These are phyloP conservation scores for Suillus variegatus DNA, from an alignment of 768 basidiomycete genomes.

Conservation along the genomic window DNA sequence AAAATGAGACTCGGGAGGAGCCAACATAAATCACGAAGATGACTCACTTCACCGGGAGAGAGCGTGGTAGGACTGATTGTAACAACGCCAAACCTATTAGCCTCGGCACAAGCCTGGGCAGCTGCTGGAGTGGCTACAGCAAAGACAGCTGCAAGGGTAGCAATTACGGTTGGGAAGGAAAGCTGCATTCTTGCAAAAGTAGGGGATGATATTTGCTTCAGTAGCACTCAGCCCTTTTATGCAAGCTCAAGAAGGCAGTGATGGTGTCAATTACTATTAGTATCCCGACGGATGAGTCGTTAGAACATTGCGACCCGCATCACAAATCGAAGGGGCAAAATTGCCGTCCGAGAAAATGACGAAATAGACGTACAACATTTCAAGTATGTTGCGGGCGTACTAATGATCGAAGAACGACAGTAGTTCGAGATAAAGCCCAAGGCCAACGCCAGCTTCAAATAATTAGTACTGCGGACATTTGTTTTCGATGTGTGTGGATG, in stretches of 20 bases:
- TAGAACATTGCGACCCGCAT: neutral
- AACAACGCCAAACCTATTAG: conserved; percentile 22
- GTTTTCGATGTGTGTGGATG: too few relatives aligned
- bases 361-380: neutral
- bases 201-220: neutral
- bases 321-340: neutral
- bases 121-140: conserved; percentile 20
- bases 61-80: conserved; percentile 21
- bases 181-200: conserved; percentile 19
- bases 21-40: neutral
- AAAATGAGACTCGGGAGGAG: conserved; percentile 8
- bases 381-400: neutral
- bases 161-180: conserved; percentile 12
- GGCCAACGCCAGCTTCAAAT: too few relatives aligned
- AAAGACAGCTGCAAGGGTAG: conserved; percentile 16
- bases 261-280: neutral
- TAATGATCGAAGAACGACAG: neutral
- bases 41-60: conserved; percentile 26
- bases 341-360: neutral
- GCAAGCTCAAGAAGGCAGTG: conserved; percentile 1
- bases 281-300: neutral
- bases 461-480: too few relatives aligned
- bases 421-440: neutral
- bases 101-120: conserved; percentile 25
- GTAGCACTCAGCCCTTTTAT: neutral